Base-by-base conservation (phyloP, 2,329 filamentous ascomycete genomes). In the Lachnellula subtilissima region DNA sequence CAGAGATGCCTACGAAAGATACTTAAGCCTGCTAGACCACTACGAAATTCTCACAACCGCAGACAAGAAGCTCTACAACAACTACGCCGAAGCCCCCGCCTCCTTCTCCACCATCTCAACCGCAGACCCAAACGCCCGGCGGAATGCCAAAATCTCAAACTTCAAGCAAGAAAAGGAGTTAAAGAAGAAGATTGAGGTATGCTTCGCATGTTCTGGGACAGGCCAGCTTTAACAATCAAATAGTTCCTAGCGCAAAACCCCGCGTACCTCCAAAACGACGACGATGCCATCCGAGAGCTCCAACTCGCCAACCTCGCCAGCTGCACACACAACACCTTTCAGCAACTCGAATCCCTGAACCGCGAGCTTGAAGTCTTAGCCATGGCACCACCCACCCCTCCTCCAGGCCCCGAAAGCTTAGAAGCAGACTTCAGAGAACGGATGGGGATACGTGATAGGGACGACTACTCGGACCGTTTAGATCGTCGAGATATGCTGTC, bases 131-230 rank as follows among this genome's bases (percentile, higher is more conserved):
- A 82, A 86, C 19, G 82, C 84, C 32, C 82, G 87, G 59, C 81
- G 94, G 63, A 86, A 92, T 55, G 84, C 85, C 48, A 99, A 97
- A 74, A 96, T 99, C 64, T 81, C 84, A 46, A 85, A 88, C 58
- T 97, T 91, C 73, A 86, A 84, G 65, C 83, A 89, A 51, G 94
- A 97, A 72, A 96, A 94, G 71, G 85, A 88, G 60, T 74, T 99
- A 57, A 91, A 90, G 72, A 80, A 85, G 62, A 92, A 88, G 71
- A 78, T 97, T n/a, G 89, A 91, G 72, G 83, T 85, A 71, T 45
- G 72, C 70, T 69, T 39, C 72, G 79, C 4, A 37, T 32, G 28
- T 32, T 32, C 28, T 32, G 3, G 9, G 9, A 4, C 28, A 32
- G 28, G 28, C 28, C 9, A 12, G 2, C 2, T 35, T 14, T 19